Conservation (phyloP, 1,139 yeast genomes). For the Geotrichum citri-aurantii region DNA sequence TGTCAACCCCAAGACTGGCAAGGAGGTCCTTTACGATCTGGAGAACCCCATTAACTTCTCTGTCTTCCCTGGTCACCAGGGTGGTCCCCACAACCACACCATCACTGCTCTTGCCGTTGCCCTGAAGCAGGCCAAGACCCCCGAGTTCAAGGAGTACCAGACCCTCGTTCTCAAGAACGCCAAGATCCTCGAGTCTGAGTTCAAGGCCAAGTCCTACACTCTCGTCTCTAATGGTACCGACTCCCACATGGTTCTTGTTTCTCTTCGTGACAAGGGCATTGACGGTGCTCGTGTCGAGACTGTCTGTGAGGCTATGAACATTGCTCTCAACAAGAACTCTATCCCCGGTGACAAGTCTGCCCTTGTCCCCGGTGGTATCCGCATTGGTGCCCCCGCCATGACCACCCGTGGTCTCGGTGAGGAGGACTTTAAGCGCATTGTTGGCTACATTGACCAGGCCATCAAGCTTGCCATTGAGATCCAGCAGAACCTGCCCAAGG, state of each 20-base stretch:
- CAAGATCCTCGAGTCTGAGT: constrained; percentile 63
- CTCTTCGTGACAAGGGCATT: constrained; percentile 73
- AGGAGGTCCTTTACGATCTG: constrained; percentile 78
- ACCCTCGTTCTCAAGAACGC: constrained; percentile 77
- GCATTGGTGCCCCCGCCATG: constrained; percentile 98
- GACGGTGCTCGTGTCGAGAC: constrained; percentile 97
- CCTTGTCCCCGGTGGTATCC: constrained; percentile 87
- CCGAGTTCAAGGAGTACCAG: constrained; percentile 85
- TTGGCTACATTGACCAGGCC: constrained; percentile 71
- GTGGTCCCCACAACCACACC: constrained; percentile 98
- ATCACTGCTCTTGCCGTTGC: constrained; percentile 94
- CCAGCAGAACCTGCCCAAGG: constrained; percentile 75
- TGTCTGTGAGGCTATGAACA: constrained; percentile 80
- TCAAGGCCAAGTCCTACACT: constrained; percentile 61
- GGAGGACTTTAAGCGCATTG: constrained; percentile 71
- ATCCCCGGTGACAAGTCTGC: constrained; percentile 97
- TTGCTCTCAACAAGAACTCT: constrained; percentile 93
- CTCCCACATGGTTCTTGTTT: constrained; percentile 84
- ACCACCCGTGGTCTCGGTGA: constrained; percentile 89
- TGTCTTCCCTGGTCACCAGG: constrained; percentile 98
- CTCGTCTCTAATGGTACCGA: constrained; percentile 93
- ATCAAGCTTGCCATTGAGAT: constrained; percentile 71
- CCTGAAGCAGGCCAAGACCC: constrained; percentile 78
- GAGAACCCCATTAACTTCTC: constrained; percentile 90
- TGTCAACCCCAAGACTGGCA: constrained; percentile 74